Conservation (phyloP, 2,329 filamentous ascomycete genomes). For the Pseudogymnoascus sp. region DNA sequence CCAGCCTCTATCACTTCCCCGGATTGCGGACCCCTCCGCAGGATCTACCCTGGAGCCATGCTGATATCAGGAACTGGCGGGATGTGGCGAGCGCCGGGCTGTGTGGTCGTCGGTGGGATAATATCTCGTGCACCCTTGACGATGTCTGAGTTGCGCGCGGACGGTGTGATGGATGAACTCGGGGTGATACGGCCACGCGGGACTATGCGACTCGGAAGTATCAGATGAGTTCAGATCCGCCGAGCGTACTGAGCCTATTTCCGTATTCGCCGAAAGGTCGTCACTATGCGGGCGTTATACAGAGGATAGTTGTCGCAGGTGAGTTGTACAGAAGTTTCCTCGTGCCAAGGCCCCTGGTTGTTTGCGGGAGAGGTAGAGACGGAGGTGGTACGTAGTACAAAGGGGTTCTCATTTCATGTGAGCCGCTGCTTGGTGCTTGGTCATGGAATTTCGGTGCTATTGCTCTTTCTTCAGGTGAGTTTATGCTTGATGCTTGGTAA, state of each 20-base stretch:
- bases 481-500: background rate
- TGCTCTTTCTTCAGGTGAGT: background rate
- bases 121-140: background rate
- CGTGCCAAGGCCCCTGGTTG: background rate
- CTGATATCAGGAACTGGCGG: background rate
- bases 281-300: background rate
- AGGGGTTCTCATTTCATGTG: background rate
- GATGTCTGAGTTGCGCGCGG: background rate
- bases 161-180: background rate
- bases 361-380: background rate
- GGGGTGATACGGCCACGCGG: background rate
- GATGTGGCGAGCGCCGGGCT: background rate
- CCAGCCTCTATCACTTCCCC: background rate
- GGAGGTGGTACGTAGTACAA: background rate
- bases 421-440: background rate
- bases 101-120: background rate
- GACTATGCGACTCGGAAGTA: background rate
- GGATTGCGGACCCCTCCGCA: background rate
- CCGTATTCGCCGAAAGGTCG: background rate
- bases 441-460: no score
- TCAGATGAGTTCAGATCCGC: background rate
- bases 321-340: background rate
- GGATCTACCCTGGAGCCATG: background rate
- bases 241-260: background rate
- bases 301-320: background rate